Evolutionary conservation across 2,329 filamentous ascomycete genomes (phyloP), one percentile per base, ranked within the genome.

Genomic region (Calonectria pteridis): DNA sequence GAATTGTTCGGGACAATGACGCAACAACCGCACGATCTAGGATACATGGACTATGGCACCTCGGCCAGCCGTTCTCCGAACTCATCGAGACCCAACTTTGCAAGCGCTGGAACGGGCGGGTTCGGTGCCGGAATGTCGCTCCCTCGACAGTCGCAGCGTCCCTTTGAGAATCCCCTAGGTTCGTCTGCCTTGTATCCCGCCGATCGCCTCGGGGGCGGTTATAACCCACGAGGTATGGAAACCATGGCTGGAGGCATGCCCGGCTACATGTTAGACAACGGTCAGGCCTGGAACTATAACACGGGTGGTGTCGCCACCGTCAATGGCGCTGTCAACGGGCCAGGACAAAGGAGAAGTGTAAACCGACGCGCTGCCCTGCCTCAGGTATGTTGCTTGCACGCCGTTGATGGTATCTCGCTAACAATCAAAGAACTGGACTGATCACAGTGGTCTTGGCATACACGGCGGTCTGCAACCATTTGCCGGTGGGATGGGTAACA

Each of bases 261-360:
- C 35, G 84, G 84, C 37, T 90, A 89, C 73, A 88, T 90, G 86
- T 81, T 90, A 68, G 88, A 96, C 78, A 94, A 95, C 81, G 91
- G 92, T 82, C 93, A 95, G 81, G 92, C 93, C 26, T 98, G 95
- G 95, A 94, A 93, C 83, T 93, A 95, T 77, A 88, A 86, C 73
- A 91, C 91, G 79, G 91, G 90, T 80, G 93, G 91, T 59, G 94
- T 95, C 76, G 88, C 88, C 28, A 90, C 89, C 0, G 86, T 91
- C 73, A 88, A 89, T 79, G 91, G 92, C 69, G 92, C 91, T 75
- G 89, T 96, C 78, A 93, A 92, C 72, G 91, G 92, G 71, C 87
- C 90, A 79, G 85, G 89, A 82, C 86, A 93, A 80, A 83, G 92
- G 83, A 87, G 90, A 76, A 85, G 86, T 71, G 86, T 88, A 62